Evolutionary conservation across 228 moss, liverwort and hornwort genomes (phyloP).

Genomic region (Sphagnum fallax): DNA sequence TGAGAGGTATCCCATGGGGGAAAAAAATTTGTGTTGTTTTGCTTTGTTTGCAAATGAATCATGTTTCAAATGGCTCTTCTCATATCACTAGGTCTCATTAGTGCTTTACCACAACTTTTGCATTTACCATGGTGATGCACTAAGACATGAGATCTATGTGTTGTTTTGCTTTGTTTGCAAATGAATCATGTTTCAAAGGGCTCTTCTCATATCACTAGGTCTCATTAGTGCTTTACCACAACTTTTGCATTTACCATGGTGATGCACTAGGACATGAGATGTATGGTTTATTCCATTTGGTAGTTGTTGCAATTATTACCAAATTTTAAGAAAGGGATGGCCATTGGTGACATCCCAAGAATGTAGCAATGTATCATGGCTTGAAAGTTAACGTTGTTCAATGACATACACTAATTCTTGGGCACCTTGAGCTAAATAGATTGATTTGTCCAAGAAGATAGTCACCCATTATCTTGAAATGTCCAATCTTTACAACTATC

Average conservation of each 20-base stretch:
- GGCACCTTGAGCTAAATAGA: too few species aligned
- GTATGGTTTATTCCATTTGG: background rate
- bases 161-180: constrained; percentile 20
- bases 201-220: constrained; percentile 79
- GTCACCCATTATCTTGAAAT: too few species aligned
- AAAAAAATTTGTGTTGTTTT: background rate
- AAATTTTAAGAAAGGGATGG: too few species aligned
- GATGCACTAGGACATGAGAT: constrained; percentile 90
- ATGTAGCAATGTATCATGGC: too few species aligned
- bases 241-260: constrained; percentile 83
- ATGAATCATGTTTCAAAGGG: constrained; percentile 74
- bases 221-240: constrained; percentile 69
- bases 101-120: constrained; percentile 83
- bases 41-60: constrained; percentile 42
- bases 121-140: constrained; percentile 78
- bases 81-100: constrained; percentile 73
- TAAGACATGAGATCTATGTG: constrained; percentile 65
- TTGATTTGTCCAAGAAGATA: too few species aligned
- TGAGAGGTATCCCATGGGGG: background rate
- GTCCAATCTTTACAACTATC: too few species aligned
- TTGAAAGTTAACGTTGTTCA: too few species aligned
- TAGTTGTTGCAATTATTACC: too few species aligned
- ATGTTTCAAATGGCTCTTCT: constrained; percentile 80
- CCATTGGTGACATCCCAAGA: too few species aligned
- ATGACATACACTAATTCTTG: too few species aligned